phyloP scores from a whole-genome alignment of 805 yeast species.

The Sugiyamaella qingdaonensis region DNA sequence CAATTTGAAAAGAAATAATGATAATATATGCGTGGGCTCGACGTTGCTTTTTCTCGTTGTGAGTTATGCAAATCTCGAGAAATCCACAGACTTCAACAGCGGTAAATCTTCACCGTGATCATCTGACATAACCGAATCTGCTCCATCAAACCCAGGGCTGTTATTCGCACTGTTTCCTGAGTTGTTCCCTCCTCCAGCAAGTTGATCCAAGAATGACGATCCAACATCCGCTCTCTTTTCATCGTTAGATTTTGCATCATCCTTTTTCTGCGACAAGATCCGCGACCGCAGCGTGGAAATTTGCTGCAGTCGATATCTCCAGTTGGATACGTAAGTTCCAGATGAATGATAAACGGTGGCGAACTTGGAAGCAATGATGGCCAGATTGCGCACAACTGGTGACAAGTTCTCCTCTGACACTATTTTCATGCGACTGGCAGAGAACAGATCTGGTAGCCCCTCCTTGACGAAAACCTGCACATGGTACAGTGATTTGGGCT shows the following conservation, averaged over 20 bases:
- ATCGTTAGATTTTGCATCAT: not conserved
- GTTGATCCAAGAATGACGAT: slow-evolving; percentile 18
- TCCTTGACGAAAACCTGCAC: slow-evolving; percentile 61
- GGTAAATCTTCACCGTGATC: slow-evolving; percentile 11
- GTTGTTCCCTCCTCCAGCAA: slow-evolving; percentile 4
- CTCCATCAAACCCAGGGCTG: slow-evolving; percentile 3
- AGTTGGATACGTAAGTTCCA: slow-evolving; percentile 54
- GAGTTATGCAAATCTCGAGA: slow-evolving; percentile 10
- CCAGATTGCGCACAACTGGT: slow-evolving; percentile 59
- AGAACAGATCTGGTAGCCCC: slow-evolving; percentile 72
- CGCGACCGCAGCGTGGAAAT: slow-evolving; percentile 37
- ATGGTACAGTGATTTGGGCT: slow-evolving; percentile 38
- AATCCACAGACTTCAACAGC: slow-evolving; percentile 12
- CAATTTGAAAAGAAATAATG: not conserved
- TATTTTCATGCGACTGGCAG: slow-evolving; percentile 72
- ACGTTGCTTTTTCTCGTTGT: too few species aligned
- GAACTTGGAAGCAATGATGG: slow-evolving; percentile 62
- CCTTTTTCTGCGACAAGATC: slow-evolving; percentile 1
- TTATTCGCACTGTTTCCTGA: not conserved
- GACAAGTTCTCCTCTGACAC: slow-evolving; percentile 59
- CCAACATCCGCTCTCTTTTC: slow-evolving; percentile 10
- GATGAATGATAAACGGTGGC: slow-evolving; percentile 70
- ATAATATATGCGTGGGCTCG: too few species aligned
- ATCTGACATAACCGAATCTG: slow-evolving; percentile 1
- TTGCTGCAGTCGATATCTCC: slow-evolving; percentile 65